phyloP scores from a whole-genome alignment of 176 grass and related monocot genomes.

The Chloris gayana region DNA sequence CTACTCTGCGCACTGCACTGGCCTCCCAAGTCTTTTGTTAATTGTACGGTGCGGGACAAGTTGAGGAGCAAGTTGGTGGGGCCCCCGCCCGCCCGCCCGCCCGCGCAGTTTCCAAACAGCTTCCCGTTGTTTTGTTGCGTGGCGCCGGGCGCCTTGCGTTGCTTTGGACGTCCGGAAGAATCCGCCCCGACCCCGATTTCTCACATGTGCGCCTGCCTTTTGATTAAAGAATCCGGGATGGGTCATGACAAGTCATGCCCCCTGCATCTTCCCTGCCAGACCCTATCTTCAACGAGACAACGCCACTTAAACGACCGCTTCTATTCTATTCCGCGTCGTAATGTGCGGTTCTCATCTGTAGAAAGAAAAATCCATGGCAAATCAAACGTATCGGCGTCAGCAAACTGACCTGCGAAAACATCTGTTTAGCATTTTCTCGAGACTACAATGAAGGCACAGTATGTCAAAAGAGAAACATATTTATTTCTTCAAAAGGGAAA shows the following conservation, averaged over 20 bases:
- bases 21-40: not conserved
- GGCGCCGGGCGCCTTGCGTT: conserved; percentile 7
- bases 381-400: not conserved
- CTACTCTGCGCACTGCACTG: not conserved
- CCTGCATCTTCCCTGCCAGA: conserved; percentile 24
- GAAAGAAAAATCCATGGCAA: no score
- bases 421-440: not conserved
- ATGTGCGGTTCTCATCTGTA: conserved; percentile 26
- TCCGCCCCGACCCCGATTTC: conserved; percentile 25
- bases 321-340: conserved; percentile 23
- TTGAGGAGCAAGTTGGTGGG: conserved; percentile 21
- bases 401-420: not conserved
- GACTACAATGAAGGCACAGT: no score
- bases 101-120: conserved; percentile 44
- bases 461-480: not conserved
- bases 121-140: conserved; percentile 36
- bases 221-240: conserved; percentile 53
- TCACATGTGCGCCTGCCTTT: conserved; percentile 55
- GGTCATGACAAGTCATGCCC: conserved; percentile 37
- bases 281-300: conserved; percentile 36
- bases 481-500: not conserved
- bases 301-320: conserved; percentile 36
- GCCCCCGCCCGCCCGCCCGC: not conserved
- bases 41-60: conserved; percentile 17
- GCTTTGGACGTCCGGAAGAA: conserved; percentile 45